Conservation (phyloP, 352 stramenopile genomes). For the Labyrinthula sp. region DNA sequence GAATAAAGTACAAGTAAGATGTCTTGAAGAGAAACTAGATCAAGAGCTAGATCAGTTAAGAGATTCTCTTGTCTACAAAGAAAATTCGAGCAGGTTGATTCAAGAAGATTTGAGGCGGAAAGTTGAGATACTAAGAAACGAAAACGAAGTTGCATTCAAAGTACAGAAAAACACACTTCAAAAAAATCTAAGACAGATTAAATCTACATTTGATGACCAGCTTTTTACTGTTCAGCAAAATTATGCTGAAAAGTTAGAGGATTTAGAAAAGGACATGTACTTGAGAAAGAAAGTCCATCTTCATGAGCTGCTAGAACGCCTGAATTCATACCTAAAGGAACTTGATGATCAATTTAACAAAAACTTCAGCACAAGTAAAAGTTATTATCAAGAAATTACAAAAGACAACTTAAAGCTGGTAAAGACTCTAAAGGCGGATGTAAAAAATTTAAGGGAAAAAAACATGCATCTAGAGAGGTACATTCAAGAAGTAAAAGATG, state of each 20-base stretch:
- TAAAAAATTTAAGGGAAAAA: slow-evolving; percentile 73
- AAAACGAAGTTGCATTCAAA: slow-evolving; percentile 59
- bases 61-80: slow-evolving; percentile 34
- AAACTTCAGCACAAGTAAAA: slow-evolving; percentile 72
- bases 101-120: slow-evolving; percentile 49
- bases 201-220: slow-evolving; percentile 64
- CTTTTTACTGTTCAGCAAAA: slow-evolving; percentile 47
- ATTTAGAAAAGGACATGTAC: slow-evolving; percentile 59
- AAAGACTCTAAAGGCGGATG: slow-evolving; percentile 64
- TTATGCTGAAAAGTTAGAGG: slow-evolving; percentile 45
- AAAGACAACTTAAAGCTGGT: slow-evolving; percentile 73
- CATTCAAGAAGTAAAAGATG: slow-evolving; percentile 67
- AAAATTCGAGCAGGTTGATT: slow-evolving; percentile 44
- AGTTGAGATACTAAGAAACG: slow-evolving; percentile 54
- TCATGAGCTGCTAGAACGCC: slow-evolving; percentile 74
- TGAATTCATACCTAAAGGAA: slow-evolving; percentile 81
- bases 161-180: slow-evolving; percentile 66
- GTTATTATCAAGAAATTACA: slow-evolving; percentile 86
- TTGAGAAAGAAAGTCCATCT: slow-evolving; percentile 68
- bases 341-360: slow-evolving; percentile 77
- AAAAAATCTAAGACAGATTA: slow-evolving; percentile 68
- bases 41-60: slow-evolving; percentile 23
- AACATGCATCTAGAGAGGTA: slow-evolving; percentile 61
- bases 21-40: slow-evolving; percentile 47
- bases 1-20: slow-evolving; percentile 73